These are phyloP conservation scores for Carnegiea gigantea DNA, from an alignment of 179 eudicot species.

Conservation along the genomic window DNA sequence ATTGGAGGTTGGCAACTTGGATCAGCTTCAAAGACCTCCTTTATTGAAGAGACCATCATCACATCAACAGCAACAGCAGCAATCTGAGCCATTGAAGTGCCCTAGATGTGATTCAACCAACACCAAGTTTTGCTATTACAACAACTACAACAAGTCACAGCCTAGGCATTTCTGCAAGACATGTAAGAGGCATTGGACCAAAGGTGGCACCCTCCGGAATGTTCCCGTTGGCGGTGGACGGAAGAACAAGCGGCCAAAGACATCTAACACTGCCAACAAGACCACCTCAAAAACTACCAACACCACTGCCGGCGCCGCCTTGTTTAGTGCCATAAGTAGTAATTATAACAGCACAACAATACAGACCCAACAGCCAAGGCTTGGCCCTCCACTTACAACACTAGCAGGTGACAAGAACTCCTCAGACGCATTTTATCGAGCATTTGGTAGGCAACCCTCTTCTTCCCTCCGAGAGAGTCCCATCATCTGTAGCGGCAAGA, in stretches of 20 bases:
- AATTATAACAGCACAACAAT: not conserved
- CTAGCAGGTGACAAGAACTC: conserved; percentile 23
- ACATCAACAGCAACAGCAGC: conserved; percentile 23
- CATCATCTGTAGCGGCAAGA: conserved; percentile 18
- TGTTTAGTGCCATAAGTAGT: conserved; percentile 3
- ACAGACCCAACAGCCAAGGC: conserved; percentile 20
- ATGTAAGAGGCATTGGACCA: conserved; percentile 94
- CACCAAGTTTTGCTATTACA: conserved; percentile 89
- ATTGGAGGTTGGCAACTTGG: conserved; percentile 28
- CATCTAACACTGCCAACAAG: conserved; percentile 18
- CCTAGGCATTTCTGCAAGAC: conserved; percentile 81
- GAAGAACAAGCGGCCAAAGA: conserved; percentile 64
- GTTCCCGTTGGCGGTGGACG: conserved; percentile 88
- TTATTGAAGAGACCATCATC: conserved; percentile 10
- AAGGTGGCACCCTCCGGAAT: conserved; percentile 83
- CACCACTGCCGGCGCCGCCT: conserved; percentile 7
- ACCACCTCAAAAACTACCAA: conserved; percentile 14
- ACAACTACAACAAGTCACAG: conserved; percentile 83
- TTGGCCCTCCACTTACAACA: conserved; percentile 20
- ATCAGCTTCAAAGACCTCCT: conserved; percentile 16
- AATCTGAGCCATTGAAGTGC: conserved; percentile 52
- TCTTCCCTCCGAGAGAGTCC: conserved; percentile 13
- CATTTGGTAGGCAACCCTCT: conserved; percentile 18
- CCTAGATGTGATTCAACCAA: conserved; percentile 75
- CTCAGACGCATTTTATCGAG: conserved; percentile 29